Conservation (phyloP, 179 eudicot genomes). For the Sideroxylon spinosum region DNA sequence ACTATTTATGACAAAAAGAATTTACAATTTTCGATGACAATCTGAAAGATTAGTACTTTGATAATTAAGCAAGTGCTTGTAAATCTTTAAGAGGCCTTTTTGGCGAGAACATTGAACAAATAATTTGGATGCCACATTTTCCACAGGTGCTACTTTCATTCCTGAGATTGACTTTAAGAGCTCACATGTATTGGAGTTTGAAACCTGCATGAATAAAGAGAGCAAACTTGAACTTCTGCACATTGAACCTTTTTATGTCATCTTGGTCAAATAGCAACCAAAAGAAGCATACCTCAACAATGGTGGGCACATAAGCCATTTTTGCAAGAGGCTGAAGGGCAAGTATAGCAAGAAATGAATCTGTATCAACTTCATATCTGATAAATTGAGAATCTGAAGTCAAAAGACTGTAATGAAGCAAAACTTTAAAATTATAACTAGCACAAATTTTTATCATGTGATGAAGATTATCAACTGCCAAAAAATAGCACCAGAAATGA, state of each 20-base stretch:
- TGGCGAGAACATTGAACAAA: conserved; percentile 99
- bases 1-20: not conserved
- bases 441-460: not conserved
- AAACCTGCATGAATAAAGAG: conserved; percentile 53
- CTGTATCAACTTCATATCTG: conserved; percentile 96
- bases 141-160: conserved; percentile 84
- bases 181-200: conserved; percentile 80
- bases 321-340: conserved; percentile 82
- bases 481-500: not conserved
- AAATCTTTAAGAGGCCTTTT: conserved; percentile 89
- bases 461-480: not conserved
- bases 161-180: conserved; percentile 88
- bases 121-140: conserved; percentile 89
- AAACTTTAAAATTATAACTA: not conserved
- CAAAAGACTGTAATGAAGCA: not conserved
- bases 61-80: conserved; percentile 87
- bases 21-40: conserved; percentile 8
- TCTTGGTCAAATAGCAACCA: not conserved
- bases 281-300: conserved; percentile 69
- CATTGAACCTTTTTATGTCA: not conserved
- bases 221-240: conserved; percentile 5
- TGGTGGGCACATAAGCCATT: conserved; percentile 72
- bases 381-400: conserved; percentile 12
- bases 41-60: conserved; percentile 48
- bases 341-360: conserved; percentile 88